Base-by-base conservation (phyloP, 2,329 filamentous ascomycete species). In the Ophiostoma novo-ulmi region DNA sequence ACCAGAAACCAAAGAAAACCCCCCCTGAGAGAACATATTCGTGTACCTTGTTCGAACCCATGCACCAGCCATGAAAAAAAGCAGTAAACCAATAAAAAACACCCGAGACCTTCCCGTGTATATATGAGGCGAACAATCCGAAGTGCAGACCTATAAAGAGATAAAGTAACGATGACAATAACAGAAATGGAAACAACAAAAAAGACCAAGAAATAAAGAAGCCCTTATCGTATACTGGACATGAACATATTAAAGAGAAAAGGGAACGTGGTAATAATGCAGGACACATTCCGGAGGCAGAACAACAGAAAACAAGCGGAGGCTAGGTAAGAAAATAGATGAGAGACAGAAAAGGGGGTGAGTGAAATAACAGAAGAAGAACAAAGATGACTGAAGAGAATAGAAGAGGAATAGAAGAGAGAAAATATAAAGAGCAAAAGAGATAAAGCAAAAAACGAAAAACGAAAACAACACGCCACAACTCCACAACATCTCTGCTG, bases 41-140 rank as follows among this genome's bases (percentile, higher is more conserved):
- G 52, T 70, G 61, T 65, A 66, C 69, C 67, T 39, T 71, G 58
- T 71, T 69, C 67, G 13, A 55, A 71, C 6, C n/a, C 55, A 39
- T 70, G 26, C 63, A 65, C 69, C 64, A 22, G 7, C n/a, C 22
- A 55, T 48, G 26, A 36, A 5, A 39, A 39, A 5, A 22, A 20
- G 35, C n/a, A 17, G 11, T 44, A 17, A 35, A 68, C 31, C 10
- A 26, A 55, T 5, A 48, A 68, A 31, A 61, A 7, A 39, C 5
- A 38, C 31, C 61, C 35, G 6, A 48, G 26, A 35, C 58, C 58
- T 35, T 61, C 20, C 58, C 58, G 58, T 64, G 31, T 64, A 64
- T 64, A 64, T 64, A 36, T 17, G 52, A 64, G 55, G 22, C 4
- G 13, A 17, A 31, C 10, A 61, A 31, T 14, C 22, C 55, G 11